Base-by-base conservation (phyloP, 305 asterid species). In the Ilex paraguariensis region DNA sequence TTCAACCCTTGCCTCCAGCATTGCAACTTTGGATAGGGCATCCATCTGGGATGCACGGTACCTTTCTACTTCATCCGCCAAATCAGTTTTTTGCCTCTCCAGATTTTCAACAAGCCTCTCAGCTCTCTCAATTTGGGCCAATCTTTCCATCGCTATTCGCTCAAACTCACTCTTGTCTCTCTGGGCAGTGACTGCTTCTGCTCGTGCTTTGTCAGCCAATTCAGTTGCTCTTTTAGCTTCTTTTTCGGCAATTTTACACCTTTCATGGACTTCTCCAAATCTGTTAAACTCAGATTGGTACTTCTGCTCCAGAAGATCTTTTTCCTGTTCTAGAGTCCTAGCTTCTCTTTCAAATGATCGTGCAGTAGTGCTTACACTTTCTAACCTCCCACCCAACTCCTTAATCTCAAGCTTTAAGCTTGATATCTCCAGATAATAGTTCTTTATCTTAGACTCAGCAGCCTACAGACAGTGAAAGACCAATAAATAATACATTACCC, bases 181-280 rank as follows among this genome's bases (percentile, higher is more conserved):
- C 70, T 86, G 93, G 48, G 97, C 95, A 14, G 82, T 65, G 70
- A 78, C 95, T 31, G 99, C 99, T 80, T 87, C 96, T 1, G 86
- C 86, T 74, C 99, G 82, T 50, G 95, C 99, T 70, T 75, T 77
- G 70, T 90, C 99, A 63, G 99, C 97, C 73, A 87, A 51, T 57
- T 91, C 93, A 13, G 84, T 93, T 2, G 91, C 93, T 66, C 97
- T 78, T 76, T 84, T 87, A 17, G 91, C 89, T 62, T 90, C 95
- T 59, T 65, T 84, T 71, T 93, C 99, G 33, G 99, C 96, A 31
- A 73, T 72, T 73, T 78, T 90, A 73, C 93, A 88, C 78, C 99
- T 79, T 75, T 84, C 90, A 62, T 87, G 86, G 44, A 87, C 75
- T 65, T 93, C 97, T 70, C 75, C 97, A 57, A 88, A 84, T 73